Conservation (phyloP, 768 basidiomycete genomes). For the Russula brevipes region DNA sequence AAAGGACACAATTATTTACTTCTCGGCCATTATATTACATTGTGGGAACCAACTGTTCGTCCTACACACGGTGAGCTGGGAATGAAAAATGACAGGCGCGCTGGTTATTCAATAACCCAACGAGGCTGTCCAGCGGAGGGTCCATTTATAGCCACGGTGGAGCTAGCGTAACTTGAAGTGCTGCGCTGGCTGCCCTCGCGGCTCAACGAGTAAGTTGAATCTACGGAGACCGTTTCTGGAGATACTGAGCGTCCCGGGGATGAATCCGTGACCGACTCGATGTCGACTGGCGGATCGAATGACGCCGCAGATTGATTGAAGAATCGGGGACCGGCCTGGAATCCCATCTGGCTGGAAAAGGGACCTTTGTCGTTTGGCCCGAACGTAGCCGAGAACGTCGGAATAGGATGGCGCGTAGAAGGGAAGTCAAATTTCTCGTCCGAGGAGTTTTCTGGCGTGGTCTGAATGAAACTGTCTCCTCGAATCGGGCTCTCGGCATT, state of each 20-base stretch:
- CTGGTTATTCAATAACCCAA: slow-evolving; percentile 53
- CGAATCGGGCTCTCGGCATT: slow-evolving; percentile 48
- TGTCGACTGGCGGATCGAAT: slow-evolving; percentile 13
- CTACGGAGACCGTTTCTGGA: neutral
- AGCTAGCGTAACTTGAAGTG: slow-evolving; percentile 34
- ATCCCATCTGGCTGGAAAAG: slow-evolving; percentile 36
- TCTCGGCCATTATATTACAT: neutral
- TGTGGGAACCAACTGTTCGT: neutral
- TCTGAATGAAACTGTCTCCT: slow-evolving; percentile 39
- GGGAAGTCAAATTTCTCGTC: slow-evolving; percentile 59
- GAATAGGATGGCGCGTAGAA: slow-evolving; percentile 45
- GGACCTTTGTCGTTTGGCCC: slow-evolving; percentile 35
- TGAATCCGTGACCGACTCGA: neutral
- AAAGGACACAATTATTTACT: neutral
- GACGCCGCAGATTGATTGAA: slow-evolving; percentile 37
- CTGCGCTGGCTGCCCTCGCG: slow-evolving; percentile 41
- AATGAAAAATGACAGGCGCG: neutral
- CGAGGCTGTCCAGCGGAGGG: slow-evolving; percentile 33
- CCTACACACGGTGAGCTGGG: neutral
- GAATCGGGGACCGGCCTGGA: slow-evolving; percentile 46
- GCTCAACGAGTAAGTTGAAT: slow-evolving; percentile 23
- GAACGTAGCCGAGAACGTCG: slow-evolving; percentile 47
- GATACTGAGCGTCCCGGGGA: slow-evolving; percentile 1
- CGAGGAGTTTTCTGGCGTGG: slow-evolving; percentile 32
- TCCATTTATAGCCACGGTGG: slow-evolving; percentile 29